Evolutionary conservation across 768 basidiomycete species (phyloP), one percentile per base, ranked within the genome.

Genomic region (Mrakia blollopis): DNA sequence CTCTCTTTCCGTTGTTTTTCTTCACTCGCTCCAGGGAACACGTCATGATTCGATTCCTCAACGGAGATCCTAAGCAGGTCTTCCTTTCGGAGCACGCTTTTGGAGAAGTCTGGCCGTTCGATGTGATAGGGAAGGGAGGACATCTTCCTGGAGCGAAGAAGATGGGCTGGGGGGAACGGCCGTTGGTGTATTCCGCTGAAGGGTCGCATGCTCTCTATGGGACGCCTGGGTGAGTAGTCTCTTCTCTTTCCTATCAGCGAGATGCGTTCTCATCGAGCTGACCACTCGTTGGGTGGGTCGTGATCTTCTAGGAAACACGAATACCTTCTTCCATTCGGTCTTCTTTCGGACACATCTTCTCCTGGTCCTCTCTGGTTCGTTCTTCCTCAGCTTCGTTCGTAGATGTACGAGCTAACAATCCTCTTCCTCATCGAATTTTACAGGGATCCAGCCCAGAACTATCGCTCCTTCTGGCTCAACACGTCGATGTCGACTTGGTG

Each of bases 391-490:
- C 14, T 39, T 73, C 61, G 35, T 14, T 44, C 30, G 11, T 44
- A 6, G 25, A 32, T 2, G 14, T 30, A 11, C 5, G 13, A 30
- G 50, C n/a, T 41, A 28, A 47, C n/a, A 1, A 28, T 44, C 44
- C 44, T 14, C 57, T 18, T 14, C n/a, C 13, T 72, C 39, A 8
- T 47, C 25, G 16, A 37, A 11, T 37, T 30, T n/a, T 60, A 9
- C 73, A 74, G 73, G 77, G 77, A 78, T 35, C 73, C 73, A 0
- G 65, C 67, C 1, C 77, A 74, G 50, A 78, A 78, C 44, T 47
- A 78, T 30, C 77, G 73, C 14, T 50, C 77, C 25, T 78, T 70
- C 73, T 78, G 77, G 77, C 77, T 78, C 54, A 78, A 78, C 28
- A 78, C 77, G 37, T 74, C 73, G 18, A 65, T 63, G 30, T 70